Conservation (phyloP, 2,329 filamentous ascomycete genomes). For the Bipolaris cookei region DNA sequence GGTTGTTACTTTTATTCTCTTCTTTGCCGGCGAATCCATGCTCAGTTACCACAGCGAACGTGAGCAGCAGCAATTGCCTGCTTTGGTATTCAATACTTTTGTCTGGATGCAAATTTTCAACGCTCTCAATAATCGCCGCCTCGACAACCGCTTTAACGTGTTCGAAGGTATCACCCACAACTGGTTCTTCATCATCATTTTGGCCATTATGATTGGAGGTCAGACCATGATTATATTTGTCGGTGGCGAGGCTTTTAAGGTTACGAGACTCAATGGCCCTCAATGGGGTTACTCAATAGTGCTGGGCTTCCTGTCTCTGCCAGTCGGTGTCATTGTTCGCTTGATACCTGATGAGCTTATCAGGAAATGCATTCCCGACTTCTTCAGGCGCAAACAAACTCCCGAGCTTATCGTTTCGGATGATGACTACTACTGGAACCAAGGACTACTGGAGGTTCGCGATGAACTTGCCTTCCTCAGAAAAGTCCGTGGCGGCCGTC, state of each 20-base stretch:
- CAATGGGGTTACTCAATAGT: constrained; percentile 91
- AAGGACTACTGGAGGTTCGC: constrained; percentile 74
- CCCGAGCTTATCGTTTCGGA: constrained; percentile 54
- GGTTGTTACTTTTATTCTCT: constrained; percentile 76
- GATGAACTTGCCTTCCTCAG: constrained; percentile 83
- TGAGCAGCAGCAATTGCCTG: constrained; percentile 64
- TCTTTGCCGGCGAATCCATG: constrained; percentile 72
- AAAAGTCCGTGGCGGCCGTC: constrained; percentile 78
- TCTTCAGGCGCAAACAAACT: constrained; percentile 51
- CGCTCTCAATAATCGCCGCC: constrained; percentile 92
- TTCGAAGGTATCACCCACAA: constrained; percentile 87
- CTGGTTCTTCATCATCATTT: constrained; percentile 87
- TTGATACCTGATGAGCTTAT: constrained; percentile 77
- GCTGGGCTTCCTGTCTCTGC: constrained; percentile 82
- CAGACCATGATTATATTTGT: constrained; percentile 91
- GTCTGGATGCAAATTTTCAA: constrained; percentile 99
- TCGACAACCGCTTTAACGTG: constrained; percentile 95
- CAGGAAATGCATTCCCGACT: constrained; percentile 50
- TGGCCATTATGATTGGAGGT: constrained; percentile 83
- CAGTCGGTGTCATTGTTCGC: constrained; percentile 80
- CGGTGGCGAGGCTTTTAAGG: constrained; percentile 80
- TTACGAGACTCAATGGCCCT: constrained; percentile 69
- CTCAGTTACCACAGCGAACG: constrained; percentile 62
- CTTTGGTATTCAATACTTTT: constrained; percentile 95
- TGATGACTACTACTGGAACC: constrained; percentile 67